Conservation (phyloP, 2,329 filamentous ascomycete genomes). For the Nigrospora sphaerica region DNA sequence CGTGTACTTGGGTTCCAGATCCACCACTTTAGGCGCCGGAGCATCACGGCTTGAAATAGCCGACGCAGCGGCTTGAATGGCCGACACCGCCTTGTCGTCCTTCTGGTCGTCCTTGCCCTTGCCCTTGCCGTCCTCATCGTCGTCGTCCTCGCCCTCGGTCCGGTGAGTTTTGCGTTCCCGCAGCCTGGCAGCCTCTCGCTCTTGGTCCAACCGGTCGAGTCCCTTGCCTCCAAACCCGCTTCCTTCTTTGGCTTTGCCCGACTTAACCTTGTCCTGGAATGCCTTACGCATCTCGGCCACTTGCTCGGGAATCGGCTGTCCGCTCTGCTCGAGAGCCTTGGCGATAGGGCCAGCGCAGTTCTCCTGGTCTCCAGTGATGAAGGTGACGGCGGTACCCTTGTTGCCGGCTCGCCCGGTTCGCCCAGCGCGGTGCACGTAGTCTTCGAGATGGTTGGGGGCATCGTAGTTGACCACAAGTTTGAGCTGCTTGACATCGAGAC, state of each 20-base stretch:
- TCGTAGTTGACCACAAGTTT: conserved; percentile 96
- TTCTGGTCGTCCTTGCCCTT: conserved; percentile 64
- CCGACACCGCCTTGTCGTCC: conserved; percentile 58
- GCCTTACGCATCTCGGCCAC: conserved; percentile 59
- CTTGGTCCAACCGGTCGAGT: conserved; percentile 82
- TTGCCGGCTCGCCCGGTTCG: conserved; percentile 93
- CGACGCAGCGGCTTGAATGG: conserved; percentile 56
- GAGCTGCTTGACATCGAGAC: conserved; percentile 90
- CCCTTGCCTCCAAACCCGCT: conserved; percentile 94
- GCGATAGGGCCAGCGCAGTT: conserved; percentile 82
- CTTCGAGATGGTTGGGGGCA: conserved; percentile 87
- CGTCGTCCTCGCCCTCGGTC: conserved; percentile 77
- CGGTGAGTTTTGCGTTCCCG: conserved; percentile 86
- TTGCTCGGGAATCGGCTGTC: conserved; percentile 69
- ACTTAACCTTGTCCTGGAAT: conserved; percentile 86
- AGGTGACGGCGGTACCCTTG: conserved; percentile 89
- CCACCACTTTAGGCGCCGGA: conserved; percentile 29
- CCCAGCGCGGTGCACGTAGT: conserved; percentile 91
- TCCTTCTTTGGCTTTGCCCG: conserved; percentile 81
- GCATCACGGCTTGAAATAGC: conserved; percentile 46
- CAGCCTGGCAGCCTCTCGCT: conserved; percentile 78
- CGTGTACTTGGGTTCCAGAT: conserved; percentile 53
- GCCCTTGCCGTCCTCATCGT: conserved; percentile 63
- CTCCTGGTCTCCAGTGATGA: conserved; percentile 86
- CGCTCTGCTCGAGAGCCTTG: conserved; percentile 89